These are phyloP conservation scores for Peronospora tabacina DNA, from an alignment of 352 stramenopile species.

Conservation along the genomic window DNA sequence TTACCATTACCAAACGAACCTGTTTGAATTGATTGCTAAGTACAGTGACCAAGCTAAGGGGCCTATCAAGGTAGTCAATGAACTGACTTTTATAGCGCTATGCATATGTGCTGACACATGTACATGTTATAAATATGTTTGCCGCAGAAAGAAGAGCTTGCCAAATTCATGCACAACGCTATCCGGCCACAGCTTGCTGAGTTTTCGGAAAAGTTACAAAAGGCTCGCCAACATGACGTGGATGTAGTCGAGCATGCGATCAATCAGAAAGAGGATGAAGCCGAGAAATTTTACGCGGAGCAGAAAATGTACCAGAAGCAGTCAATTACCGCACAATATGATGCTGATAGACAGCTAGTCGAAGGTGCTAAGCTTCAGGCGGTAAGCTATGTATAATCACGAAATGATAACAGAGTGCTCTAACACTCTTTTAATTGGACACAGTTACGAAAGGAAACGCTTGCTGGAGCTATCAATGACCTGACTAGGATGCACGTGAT, in stretches of 20 bases:
- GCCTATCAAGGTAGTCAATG: constrained; percentile 39
- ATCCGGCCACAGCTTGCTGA: constrained; percentile 50
- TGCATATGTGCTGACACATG: background rate
- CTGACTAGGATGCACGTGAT: constrained; percentile 59
- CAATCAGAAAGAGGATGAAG: constrained; percentile 45
- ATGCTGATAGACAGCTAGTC: constrained; percentile 59
- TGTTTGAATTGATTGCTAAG: constrained; percentile 62
- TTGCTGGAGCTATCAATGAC: constrained; percentile 60
- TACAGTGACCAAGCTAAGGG: constrained; percentile 63
- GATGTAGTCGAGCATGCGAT: constrained; percentile 46
- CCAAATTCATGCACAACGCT: constrained; percentile 51
- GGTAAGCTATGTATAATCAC: constrained; percentile 23
- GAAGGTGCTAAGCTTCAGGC: constrained; percentile 58
- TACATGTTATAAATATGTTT: background rate
- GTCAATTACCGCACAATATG: constrained; percentile 42
- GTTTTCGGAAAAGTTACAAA: constrained; percentile 48
- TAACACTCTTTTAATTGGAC: background rate
- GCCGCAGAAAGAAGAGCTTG: constrained; percentile 51
- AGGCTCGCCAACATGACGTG: constrained; percentile 52
- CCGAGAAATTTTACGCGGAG: constrained; percentile 46
- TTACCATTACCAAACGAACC: constrained; percentile 54
- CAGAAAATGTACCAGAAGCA: constrained; percentile 56
- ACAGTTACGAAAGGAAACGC: constrained; percentile 62
- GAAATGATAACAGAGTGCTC: background rate
- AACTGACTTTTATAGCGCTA: background rate